Base-by-base conservation (phyloP, 2,329 filamentous ascomycete genomes). In the Nannizziopsis arthrosporioides region DNA sequence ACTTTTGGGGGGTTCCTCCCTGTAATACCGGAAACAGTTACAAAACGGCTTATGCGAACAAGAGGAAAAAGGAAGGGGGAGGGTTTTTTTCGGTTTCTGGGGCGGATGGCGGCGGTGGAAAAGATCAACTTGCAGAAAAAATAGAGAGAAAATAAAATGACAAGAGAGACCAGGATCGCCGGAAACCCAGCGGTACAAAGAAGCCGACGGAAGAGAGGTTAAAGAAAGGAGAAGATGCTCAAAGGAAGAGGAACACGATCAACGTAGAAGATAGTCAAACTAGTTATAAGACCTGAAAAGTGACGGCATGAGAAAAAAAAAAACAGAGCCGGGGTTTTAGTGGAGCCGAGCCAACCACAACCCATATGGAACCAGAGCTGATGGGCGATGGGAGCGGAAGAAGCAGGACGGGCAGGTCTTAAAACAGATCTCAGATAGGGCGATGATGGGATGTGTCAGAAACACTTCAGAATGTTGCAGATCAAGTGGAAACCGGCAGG, bases 201-300 rank as follows among this genome's bases (percentile, higher is more conserved):
- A 50, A 35, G 36, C 37, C 47, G 46, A 17, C 30, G 18, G 52
- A 51, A 52, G 43, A 31, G 41, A 31, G 39, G 34, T 15, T 43
- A 48, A 48, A 44, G 47, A 32, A 36, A 19, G 10, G 19, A 14
- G 22, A 27, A 12, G 11, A 51, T 44, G 44, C 4, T 36, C 34
- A 48, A 50, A 51, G 47, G 45, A 44, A 50, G 44, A 52, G 39
- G 37, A 43, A 51, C 38, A 46, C 42, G 55, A 53, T 12, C 34
- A 44, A 43, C 32, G 35, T 12, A 11, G 31, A 44, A 12, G 34
- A 11, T 18, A 19, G n/a, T 17, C 37, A 40, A 44, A 49, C 27
- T 49, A 42, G 48, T 30, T 36, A 14, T 9, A 5, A 35, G 11
- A 39, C 15, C 11, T 22, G 19, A 6, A 9, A 19, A 8, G 50